Base-by-base conservation (phyloP, 1,284 basidiomycete species). In the Irpex sp. region DNA sequence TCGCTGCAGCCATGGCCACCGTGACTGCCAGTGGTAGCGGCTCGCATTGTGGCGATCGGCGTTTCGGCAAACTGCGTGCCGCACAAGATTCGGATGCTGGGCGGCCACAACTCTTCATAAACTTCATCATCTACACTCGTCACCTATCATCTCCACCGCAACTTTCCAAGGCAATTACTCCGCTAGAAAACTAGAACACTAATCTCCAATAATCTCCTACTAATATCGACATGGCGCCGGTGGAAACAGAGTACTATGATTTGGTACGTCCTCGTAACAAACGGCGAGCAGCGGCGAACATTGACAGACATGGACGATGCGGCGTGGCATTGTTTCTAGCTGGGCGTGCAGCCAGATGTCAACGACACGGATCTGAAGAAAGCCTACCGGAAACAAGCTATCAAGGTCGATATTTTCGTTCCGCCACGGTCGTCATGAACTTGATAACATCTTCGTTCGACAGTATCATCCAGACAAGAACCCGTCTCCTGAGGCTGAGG, bases 391-490 rank as follows among this genome's bases (percentile, higher is more conserved):
- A 97, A 93, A 77, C 89, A 92, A 67, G 96, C 97, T 21, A 96
- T 98, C 84, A 93, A 93, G 83, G 94, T 94, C 64, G 57, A 68
- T 69, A 49, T 56, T 21, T 47, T 37, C 21, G 59, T 21, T n/a
- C 31, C 26, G 17, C 60, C 11, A 26, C 26, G 9, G 31, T 9
- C 54, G 51, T 17, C 11, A 11, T 13, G 52, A n/a, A n/a, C 7
- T 13, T 34, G 9, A 17, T 7, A 7, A 19, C 15, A 55, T 13
- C 9, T 21, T 17, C 34, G 49, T 55, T 31, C 26, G 58, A 17
- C 68, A 95, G 92, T 96, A 90, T 74, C 94, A 96, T 74, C 94
- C 95, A 8, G 95, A 97, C 80, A 96, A 96, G 84, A 97, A 98
- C 73, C 83, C 86, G 11, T 90, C 92, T 1, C 83, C 87, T 21